Percentiles rank a stretch among this genome's conserved stretches.
Evolutionary conservation across 306 rosid species (phyloP).

Genomic region (Spatholobus suberectus): DNA sequence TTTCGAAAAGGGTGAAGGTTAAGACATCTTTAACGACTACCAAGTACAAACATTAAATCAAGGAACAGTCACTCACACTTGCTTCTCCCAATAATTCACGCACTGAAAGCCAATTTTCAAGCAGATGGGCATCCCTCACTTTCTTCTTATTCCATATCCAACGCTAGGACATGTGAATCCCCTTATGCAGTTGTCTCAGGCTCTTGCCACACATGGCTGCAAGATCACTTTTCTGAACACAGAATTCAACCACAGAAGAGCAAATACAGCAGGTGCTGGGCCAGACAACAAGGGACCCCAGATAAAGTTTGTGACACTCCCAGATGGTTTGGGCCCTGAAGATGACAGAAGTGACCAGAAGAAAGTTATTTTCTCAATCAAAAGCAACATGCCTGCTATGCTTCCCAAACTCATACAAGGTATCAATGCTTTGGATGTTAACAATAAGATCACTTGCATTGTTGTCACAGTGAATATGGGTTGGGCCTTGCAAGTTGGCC

Average conservation of each 20-base stretch:
- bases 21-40: too few species aligned
- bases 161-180: slow-evolving; percentile 54
- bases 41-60: not conserved
- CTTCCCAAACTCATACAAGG: slow-evolving; percentile 53
- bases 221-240: slow-evolving; percentile 51
- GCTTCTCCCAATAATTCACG: not conserved
- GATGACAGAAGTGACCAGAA: slow-evolving; percentile 39
- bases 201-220: slow-evolving; percentile 48
- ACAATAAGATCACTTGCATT: slow-evolving; percentile 47
- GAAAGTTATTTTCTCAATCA: slow-evolving; percentile 17
- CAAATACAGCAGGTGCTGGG: not conserved
- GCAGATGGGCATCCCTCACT: slow-evolving; percentile 50
- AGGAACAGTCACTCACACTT: not conserved
- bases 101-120: not conserved
- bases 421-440: slow-evolving; percentile 22
- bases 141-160: slow-evolving; percentile 52
- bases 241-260: slow-evolving; percentile 34
- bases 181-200: slow-evolving; percentile 46
- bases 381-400: slow-evolving; percentile 40
- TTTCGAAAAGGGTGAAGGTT: too few species aligned
- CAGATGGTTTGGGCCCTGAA: slow-evolving; percentile 52
- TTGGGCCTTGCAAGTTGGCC: slow-evolving; percentile 55
- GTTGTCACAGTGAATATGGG: slow-evolving; percentile 51
- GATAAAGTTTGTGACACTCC: slow-evolving; percentile 47
- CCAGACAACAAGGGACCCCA: not conserved